phyloP scores from a whole-genome alignment of 2,329 filamentous ascomycete genomes.

The Cladorrhinum sp. region DNA sequence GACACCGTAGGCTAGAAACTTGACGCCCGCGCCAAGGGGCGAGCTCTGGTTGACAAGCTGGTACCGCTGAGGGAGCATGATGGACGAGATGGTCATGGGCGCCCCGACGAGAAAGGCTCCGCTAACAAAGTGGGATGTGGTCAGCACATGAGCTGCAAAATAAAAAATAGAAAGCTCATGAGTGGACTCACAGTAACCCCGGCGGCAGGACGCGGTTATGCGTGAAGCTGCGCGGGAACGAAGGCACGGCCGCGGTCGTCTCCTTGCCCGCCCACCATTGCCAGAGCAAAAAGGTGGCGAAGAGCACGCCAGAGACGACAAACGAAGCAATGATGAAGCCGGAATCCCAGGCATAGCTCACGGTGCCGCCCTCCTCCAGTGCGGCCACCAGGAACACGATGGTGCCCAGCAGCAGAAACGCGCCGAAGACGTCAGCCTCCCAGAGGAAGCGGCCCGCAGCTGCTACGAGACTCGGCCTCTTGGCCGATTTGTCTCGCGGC shows the following conservation, averaged over 20 bases:
- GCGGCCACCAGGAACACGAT: slow-evolving; percentile 14
- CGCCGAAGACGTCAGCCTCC: slow-evolving; percentile 10
- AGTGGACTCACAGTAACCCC: not conserved
- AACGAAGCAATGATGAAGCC: slow-evolving; percentile 21
- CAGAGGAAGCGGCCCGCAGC: not conserved
- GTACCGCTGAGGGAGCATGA: slow-evolving; percentile 8
- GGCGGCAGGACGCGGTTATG: slow-evolving; percentile 7
- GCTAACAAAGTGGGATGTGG: no score
- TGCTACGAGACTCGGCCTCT: not conserved
- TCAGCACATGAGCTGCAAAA: not conserved
- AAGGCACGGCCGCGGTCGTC: not conserved
- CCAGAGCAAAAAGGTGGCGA: slow-evolving; percentile 2
- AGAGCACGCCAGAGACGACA: slow-evolving; percentile 14
- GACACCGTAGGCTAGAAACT: slow-evolving; percentile 8
- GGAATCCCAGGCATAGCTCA: slow-evolving; percentile 12
- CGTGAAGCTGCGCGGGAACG: slow-evolving; percentile 7
- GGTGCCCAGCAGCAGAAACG: slow-evolving; percentile 9
- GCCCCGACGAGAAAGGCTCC: slow-evolving; percentile 4
- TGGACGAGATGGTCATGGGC: slow-evolving; percentile 9
- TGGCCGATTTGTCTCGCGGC: not conserved
- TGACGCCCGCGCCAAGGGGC: slow-evolving; percentile 5
- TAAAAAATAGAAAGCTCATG: not conserved
- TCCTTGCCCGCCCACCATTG: not conserved
- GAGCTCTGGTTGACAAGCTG: slow-evolving; percentile 9
- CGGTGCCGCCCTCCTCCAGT: slow-evolving; percentile 13